These are phyloP conservation scores for Trametes cinnabarina DNA, from an alignment of 768 basidiomycete genomes.

Conservation along the genomic window DNA sequence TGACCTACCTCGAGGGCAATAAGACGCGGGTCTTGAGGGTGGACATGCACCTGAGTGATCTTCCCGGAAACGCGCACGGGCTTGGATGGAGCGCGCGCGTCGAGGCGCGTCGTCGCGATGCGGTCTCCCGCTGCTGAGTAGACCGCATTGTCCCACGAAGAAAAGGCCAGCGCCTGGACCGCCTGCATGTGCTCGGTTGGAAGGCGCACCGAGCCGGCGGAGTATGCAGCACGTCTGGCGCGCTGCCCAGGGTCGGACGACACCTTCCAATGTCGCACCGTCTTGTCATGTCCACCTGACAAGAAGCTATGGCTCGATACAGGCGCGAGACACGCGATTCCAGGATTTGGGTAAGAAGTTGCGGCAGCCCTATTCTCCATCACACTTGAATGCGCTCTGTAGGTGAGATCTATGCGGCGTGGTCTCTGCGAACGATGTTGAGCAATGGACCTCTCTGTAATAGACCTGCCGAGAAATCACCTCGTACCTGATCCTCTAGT, in stretches of 20 bases:
- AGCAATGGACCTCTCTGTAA: slow-evolving; percentile 2
- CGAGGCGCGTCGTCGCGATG: slow-evolving; percentile 40
- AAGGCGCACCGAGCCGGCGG: slow-evolving; percentile 29
- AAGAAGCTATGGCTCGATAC: slow-evolving; percentile 40
- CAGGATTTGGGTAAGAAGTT: slow-evolving; percentile 24
- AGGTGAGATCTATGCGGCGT: slow-evolving; percentile 21
- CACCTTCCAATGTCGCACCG: slow-evolving; percentile 40
- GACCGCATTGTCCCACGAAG: slow-evolving; percentile 32
- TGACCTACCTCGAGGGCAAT: slow-evolving; percentile 47
- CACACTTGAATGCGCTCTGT: slow-evolving; percentile 24
- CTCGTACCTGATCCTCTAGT: slow-evolving; percentile 26
- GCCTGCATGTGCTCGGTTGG: slow-evolving; percentile 30
- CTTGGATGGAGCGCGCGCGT: slow-evolving; percentile 31
- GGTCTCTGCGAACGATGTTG: slow-evolving; percentile 7
- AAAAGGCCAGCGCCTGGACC: slow-evolving; percentile 41
- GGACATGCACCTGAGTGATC: slow-evolving; percentile 46
- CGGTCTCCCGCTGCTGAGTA: slow-evolving; percentile 36
- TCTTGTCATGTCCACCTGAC: slow-evolving; percentile 48
- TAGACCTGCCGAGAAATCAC: neutral
- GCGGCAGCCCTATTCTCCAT: slow-evolving; percentile 27
- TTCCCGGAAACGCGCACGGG: slow-evolving; percentile 36
- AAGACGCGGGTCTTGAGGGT: slow-evolving; percentile 40
- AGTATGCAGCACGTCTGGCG: slow-evolving; percentile 3
- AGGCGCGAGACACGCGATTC: slow-evolving; percentile 45
- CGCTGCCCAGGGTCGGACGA: slow-evolving; percentile 12